These are phyloP conservation scores for Vanilla planifolia DNA, from an alignment of 106 monocot genomes.

Conservation along the genomic window DNA sequence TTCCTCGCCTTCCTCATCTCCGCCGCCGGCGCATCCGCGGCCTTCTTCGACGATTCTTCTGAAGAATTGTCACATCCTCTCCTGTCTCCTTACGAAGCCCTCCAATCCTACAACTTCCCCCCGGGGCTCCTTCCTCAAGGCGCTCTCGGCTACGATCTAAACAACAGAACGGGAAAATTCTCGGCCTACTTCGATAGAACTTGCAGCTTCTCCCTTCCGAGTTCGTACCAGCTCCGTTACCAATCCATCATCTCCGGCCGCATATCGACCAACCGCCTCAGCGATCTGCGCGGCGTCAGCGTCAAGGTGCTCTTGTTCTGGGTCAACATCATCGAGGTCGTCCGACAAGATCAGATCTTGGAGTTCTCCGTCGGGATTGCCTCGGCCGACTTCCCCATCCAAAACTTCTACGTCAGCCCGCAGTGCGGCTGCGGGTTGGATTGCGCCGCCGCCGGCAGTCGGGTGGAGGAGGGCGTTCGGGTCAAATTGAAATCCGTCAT, in stretches of 20 bases:
- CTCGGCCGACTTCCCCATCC: slow-evolving; percentile 36
- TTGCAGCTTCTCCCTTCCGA: slow-evolving; percentile 51
- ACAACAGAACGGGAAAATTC: slow-evolving; percentile 41
- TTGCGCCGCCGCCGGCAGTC: slow-evolving; percentile 9
- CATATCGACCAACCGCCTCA: slow-evolving; percentile 27
- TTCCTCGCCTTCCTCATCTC: slow-evolving; percentile 13
- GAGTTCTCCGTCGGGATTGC: slow-evolving; percentile 64
- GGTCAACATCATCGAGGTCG: slow-evolving; percentile 55
- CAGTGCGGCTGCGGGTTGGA: slow-evolving; percentile 50
- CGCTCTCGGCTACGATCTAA: slow-evolving; percentile 43
- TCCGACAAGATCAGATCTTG: slow-evolving; percentile 28
- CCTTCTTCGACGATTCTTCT: not conserved
- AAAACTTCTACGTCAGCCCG: slow-evolving; percentile 39
- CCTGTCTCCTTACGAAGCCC: slow-evolving; percentile 44
- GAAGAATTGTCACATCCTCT: not conserved
- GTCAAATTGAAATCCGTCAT: slow-evolving; percentile 1
- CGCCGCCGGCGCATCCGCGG: not conserved
- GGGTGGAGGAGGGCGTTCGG: not conserved
- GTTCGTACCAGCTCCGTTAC: slow-evolving; percentile 52
- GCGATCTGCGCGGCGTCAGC: slow-evolving; percentile 40
- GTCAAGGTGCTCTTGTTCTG: slow-evolving; percentile 60
- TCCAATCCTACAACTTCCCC: slow-evolving; percentile 53
- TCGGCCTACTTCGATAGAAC: slow-evolving; percentile 35
- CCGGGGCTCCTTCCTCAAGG: slow-evolving; percentile 59
- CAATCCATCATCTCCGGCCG: slow-evolving; percentile 38